A percentile compares a stretch with the other conserved stretches of the same genome.
phyloP scores from a whole-genome alignment of 2,329 filamentous ascomycete species.

The Pseudocercospora crystallina region DNA sequence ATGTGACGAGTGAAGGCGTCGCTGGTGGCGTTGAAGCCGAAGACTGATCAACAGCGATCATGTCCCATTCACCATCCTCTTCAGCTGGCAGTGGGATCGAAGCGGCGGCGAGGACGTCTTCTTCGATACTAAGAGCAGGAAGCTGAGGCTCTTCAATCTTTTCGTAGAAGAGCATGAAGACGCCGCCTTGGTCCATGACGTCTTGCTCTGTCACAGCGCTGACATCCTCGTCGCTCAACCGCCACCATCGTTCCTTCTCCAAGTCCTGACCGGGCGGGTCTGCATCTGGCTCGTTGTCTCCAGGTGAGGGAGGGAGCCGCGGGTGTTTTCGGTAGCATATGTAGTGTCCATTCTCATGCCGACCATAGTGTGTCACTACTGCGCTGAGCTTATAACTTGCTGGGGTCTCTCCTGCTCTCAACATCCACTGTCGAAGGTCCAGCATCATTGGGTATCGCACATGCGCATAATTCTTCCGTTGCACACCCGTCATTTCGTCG shows the following conservation, averaged over 20 bases:
- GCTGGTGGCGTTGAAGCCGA: slow-evolving; percentile 19
- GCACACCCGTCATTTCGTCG: slow-evolving; percentile 74
- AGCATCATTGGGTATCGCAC: slow-evolving; percentile 74
- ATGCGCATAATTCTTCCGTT: slow-evolving; percentile 79
- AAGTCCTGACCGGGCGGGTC: slow-evolving; percentile 4
- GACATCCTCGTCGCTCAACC: slow-evolving; percentile 86
- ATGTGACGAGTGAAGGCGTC: slow-evolving; percentile 21
- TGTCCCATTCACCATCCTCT: slow-evolving; percentile 20
- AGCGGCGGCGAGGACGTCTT: slow-evolving; percentile 13
- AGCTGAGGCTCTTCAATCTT: slow-evolving; percentile 35
- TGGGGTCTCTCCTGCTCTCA: slow-evolving; percentile 47
- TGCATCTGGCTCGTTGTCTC: slow-evolving; percentile 29
- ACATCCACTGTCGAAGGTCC: slow-evolving; percentile 80
- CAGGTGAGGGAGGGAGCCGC: slow-evolving; percentile 4
- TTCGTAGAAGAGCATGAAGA: slow-evolving; percentile 98
- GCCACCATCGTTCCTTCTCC: slow-evolving; percentile 72
- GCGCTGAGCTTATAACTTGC: slow-evolving; percentile 45
- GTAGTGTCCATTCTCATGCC: slow-evolving; percentile 95
- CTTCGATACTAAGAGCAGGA: not conserved
- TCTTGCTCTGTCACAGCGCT: slow-evolving; percentile 68
- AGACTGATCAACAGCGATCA: slow-evolving; percentile 4
- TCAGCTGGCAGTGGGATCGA: slow-evolving; percentile 20
- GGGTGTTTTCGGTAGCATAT: slow-evolving; percentile 81
- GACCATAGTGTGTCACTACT: slow-evolving; percentile 83
- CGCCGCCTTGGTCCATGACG: slow-evolving; percentile 74